These are phyloP conservation scores for Boletus speciosus DNA, from an alignment of 768 basidiomycete genomes.

Conservation along the genomic window DNA sequence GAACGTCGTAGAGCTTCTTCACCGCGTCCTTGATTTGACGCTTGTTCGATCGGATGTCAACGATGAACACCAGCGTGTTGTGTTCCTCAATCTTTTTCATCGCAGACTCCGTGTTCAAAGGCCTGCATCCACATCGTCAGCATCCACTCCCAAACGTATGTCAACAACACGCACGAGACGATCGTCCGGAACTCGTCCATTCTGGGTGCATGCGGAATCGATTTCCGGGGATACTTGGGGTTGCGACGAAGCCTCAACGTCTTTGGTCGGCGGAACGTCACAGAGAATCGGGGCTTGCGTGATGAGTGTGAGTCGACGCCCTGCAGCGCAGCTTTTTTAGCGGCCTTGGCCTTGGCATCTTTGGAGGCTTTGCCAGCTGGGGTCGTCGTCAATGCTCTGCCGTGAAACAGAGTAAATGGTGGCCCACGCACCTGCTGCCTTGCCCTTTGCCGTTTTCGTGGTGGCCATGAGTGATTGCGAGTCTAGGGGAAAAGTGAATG, in stretches of 20 bases:
- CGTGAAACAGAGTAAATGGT: conserved; percentile 27
- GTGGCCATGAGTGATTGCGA: conserved; percentile 51
- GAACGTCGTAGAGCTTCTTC: conserved; percentile 98
- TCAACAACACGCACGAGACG: conserved; percentile 61
- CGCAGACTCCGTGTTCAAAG: conserved; percentile 92
- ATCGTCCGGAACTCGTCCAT: conserved; percentile 98
- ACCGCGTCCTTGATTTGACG: conserved; percentile 99
- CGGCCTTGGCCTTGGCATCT: conserved; percentile 79
- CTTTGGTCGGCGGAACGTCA: conserved; percentile 95
- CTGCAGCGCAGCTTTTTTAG: conserved; percentile 95
- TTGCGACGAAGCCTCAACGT: conserved; percentile 80
- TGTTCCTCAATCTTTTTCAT: conserved; percentile 99
- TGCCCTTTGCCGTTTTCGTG: conserved; percentile 65
- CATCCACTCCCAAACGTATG: not conserved
- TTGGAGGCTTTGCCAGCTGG: conserved; percentile 34
- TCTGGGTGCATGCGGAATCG: conserved; percentile 83
- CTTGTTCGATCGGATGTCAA: conserved; percentile 95
- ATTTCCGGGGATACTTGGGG: conserved; percentile 95
- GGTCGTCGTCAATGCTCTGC: not conserved
- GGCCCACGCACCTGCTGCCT: conserved; percentile 41
- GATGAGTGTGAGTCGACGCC: conserved; percentile 71
- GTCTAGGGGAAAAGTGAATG: conserved; percentile 8
- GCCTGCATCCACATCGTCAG: conserved; percentile 38
- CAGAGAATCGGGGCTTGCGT: conserved; percentile 81
- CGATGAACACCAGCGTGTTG: conserved; percentile 98